Evolutionary conservation across 148 eudicot species (phyloP), one percentile per base, ranked within the genome.

Genomic region (Heliamphora exappendiculata): DNA sequence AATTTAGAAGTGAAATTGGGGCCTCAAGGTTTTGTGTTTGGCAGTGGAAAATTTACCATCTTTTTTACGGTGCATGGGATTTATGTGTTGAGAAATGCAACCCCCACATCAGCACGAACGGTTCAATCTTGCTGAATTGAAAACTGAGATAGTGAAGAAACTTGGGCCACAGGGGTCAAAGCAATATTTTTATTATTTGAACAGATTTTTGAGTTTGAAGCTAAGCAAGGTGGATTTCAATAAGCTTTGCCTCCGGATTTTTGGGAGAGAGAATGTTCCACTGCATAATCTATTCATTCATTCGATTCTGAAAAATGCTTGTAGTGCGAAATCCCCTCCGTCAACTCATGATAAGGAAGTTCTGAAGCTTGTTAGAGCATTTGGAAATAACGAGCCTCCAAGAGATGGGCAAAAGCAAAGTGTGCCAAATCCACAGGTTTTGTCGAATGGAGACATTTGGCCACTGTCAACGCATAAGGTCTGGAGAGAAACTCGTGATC

Each of bases 271-370:
- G 67, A 90, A 88, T 78, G 71, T 90, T 42, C 84, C 85, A 22
- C 85, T 90, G 64, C 94, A 90, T 78, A 90, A 90, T 88, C 87
- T 82, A 75, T 71, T 90, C 24, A 76, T 90, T 74, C 84, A 79
- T 64, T 82, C 89, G 0, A 84, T 90, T 73, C 73, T 90, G 71
- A 87, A 76, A 79, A 90, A 90, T 88, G 91, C 90, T 66, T 85
- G 83, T 82, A 80, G n/a, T 67, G 88, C 88, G 28, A 88, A 82
- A 76, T 59, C 54, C 33, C 86, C 91, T 9, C 91, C 91, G 7
- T 80, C 71, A 13, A 63, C 44, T 74, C 79, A 72, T 42, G 83
- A 76, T 29, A 77, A 74, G 69, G 85, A 85, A 26, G 67, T 74
- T 79, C 33, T 73, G 17, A 78, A 72, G 53, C 67, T 82, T 67